phyloP scores from a whole-genome alignment of 2,329 filamentous ascomycete genomes.

The Fusarium tupiense region DNA sequence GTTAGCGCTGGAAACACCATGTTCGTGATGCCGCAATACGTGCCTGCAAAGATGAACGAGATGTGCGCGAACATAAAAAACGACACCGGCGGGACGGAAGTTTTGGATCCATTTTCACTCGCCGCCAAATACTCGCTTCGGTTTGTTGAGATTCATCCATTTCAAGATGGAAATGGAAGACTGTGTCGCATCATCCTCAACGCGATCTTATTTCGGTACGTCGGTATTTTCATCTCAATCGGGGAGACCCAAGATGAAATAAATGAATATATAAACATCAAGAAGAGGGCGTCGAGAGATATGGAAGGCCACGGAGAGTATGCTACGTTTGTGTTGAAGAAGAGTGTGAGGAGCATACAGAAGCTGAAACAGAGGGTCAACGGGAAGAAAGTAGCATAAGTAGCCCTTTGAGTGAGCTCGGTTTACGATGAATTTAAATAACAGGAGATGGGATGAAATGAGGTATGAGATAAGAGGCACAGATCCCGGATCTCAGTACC shows the following conservation, averaged over 20 bases:
- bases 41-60: constrained; percentile 42
- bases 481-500: fast-evolving
- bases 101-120: constrained; percentile 45
- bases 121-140: constrained; percentile 42
- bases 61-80: constrained; percentile 37
- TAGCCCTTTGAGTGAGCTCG: fast-evolving
- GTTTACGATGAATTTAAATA: fast-evolving
- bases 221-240: constrained; percentile 34
- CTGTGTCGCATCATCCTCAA: constrained; percentile 52
- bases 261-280: constrained; percentile 39
- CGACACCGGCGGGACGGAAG: constrained; percentile 15
- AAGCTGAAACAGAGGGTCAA: constrained; percentile 39
- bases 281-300: constrained; percentile 29
- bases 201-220: constrained; percentile 46
- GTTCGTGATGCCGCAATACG: constrained; percentile 39
- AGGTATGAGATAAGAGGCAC: background rate
- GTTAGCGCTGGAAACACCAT: constrained; percentile 43
- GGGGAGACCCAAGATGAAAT: constrained; percentile 34
- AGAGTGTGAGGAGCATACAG: background rate
- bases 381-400: background rate
- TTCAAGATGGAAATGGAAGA: constrained; percentile 52
- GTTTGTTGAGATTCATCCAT: constrained; percentile 53
- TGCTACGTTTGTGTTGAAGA: constrained; percentile 40
- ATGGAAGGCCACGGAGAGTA: constrained; percentile 45
- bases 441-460: background rate